phyloP scores from a whole-genome alignment of 1,284 basidiomycete genomes.

The Amylostereum areolatum region DNA sequence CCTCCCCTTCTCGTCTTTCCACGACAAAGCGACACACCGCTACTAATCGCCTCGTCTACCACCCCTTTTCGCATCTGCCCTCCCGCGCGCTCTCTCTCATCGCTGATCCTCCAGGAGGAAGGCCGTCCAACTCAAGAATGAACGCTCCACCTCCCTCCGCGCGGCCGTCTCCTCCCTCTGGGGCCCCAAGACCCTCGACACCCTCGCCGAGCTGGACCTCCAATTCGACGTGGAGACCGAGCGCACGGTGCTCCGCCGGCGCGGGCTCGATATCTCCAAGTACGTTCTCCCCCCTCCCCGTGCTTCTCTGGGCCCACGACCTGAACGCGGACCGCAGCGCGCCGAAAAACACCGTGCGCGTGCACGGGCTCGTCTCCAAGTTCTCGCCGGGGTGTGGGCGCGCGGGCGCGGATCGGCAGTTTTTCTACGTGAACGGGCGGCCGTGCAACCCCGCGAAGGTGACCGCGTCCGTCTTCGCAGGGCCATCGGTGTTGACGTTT shows the following conservation, averaged over 20 bases:
- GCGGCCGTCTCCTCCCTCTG: conserved; percentile 77
- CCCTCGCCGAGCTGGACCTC: conserved; percentile 71
- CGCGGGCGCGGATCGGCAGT: conserved; percentile 81
- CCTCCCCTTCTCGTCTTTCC: too few species aligned
- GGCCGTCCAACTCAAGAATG: conserved; percentile 67
- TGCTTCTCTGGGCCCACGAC: neutral
- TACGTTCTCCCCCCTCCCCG: conserved; percentile 11
- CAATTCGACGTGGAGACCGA: conserved; percentile 66
- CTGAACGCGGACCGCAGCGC: neutral
- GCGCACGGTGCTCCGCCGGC: conserved; percentile 34
- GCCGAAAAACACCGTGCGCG: conserved; percentile 39
- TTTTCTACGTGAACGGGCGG: conserved; percentile 90
- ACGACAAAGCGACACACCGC: too few species aligned
- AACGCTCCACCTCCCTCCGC: conserved; percentile 56
- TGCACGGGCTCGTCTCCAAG: conserved; percentile 77
- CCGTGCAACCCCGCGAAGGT: conserved; percentile 83
- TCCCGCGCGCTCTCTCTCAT: neutral
- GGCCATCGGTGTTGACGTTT: neutral
- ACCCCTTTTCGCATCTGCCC: too few species aligned
- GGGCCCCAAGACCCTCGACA: conserved; percentile 77
- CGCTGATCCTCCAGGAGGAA: conserved; percentile 48
- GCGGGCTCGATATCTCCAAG: conserved; percentile 19
- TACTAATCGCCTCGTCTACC: too few species aligned
- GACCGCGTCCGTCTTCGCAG: conserved; percentile 13
- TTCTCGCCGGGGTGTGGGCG: conserved; percentile 71